A percentile compares a stretch with the other conserved stretches of the same genome.
phyloP scores from a whole-genome alignment of 768 basidiomycete species.

The Rhodotorula toruloides region DNA sequence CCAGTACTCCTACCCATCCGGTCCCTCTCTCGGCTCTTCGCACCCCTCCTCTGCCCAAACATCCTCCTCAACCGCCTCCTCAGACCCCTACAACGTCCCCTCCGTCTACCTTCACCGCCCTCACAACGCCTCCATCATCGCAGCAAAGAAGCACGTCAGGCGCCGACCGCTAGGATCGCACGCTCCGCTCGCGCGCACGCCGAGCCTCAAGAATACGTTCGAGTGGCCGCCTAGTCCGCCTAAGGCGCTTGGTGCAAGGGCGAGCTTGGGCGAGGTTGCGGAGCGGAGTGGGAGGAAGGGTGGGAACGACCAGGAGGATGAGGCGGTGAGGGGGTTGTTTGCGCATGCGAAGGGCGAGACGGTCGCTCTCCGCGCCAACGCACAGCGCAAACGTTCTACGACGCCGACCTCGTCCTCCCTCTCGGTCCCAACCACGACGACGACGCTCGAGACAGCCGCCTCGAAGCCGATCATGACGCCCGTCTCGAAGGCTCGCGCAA shows the following conservation, averaged over 20 bases:
- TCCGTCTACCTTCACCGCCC: conserved; percentile 27
- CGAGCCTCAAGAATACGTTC: conserved; percentile 34
- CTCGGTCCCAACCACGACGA: background rate
- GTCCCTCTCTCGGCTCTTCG: background rate
- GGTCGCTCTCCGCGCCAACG: background rate
- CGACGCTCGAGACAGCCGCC: background rate
- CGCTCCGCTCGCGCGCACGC: conserved; percentile 35
- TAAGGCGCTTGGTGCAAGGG: background rate
- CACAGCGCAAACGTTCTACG: background rate
- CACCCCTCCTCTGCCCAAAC: background rate
- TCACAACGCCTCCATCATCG: conserved; percentile 30
- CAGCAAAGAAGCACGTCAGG: conserved; percentile 37
- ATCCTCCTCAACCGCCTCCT: background rate
- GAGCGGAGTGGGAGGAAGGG: too few relatives aligned
- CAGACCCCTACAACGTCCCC: background rate
- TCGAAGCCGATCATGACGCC: background rate
- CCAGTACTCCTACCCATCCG: conserved; percentile 16
- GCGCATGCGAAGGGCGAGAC: conserved; percentile 2
- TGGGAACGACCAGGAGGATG: background rate
- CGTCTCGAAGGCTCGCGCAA: background rate
- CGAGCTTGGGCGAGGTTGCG: conserved; percentile 9
- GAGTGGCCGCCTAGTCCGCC: conserved; percentile 31
- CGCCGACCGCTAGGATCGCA: conserved; percentile 37
- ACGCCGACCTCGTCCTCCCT: background rate
- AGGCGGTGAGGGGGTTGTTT: background rate